Evolutionary conservation across 495 filamentous ascomycete genomes (phyloP).

Genomic region (Hypoxylon cercidicola): DNA sequence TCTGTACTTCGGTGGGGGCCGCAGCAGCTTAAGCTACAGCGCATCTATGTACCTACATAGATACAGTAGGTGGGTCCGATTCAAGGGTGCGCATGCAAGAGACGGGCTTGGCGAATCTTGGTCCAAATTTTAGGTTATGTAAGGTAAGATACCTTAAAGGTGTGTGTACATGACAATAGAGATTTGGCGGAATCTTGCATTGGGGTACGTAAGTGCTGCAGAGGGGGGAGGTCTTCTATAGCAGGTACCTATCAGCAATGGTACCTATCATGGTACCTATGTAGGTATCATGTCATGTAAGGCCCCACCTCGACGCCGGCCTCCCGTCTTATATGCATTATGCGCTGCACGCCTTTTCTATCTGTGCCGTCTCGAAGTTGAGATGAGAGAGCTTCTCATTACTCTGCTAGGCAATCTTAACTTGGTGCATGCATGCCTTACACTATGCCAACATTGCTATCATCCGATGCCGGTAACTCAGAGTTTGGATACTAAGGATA

Average conservation of each 20-base stretch:
- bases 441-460: no score
- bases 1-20: conserved; percentile 28
- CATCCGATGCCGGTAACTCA: no score
- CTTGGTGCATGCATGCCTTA: no score
- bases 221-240: conserved; percentile 25
- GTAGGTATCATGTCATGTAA: conserved; percentile 28
- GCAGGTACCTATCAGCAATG: no score
- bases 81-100: conserved; percentile 38
- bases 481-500: no score
- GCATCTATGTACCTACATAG: conserved; percentile 22
- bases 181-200: conserved; percentile 49
- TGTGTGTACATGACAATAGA: no score
- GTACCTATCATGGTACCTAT: no score
- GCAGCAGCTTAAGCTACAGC: conserved; percentile 30
- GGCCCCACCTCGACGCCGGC: conserved; percentile 39
- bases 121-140: conserved; percentile 43
- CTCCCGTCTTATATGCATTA: conserved; percentile 34
- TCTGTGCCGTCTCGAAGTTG: not conserved
- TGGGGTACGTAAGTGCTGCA: conserved; percentile 46
- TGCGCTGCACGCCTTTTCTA: not conserved
- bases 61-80: conserved; percentile 23
- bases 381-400: not conserved
- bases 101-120: conserved; percentile 44
- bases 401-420: no score
- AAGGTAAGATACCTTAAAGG: conserved; percentile 23